Base-by-base conservation (phyloP, 495 filamentous ascomycete genomes). In the Gamarada debralockiae region DNA sequence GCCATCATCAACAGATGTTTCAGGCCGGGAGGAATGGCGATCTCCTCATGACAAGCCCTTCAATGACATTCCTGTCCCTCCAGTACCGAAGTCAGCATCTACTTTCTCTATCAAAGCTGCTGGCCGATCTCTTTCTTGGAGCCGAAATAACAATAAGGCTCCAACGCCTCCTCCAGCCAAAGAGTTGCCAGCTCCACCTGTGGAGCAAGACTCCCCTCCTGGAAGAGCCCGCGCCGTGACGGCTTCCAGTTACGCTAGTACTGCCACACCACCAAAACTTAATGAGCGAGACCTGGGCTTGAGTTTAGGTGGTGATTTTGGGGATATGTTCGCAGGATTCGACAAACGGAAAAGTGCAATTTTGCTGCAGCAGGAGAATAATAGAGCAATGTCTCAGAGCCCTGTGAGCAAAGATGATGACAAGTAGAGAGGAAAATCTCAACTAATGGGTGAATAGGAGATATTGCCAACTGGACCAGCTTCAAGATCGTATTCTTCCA, bases 61-160 rank as follows among this genome's bases (percentile, higher is more conserved):
- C 14, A 66, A 70, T 38, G 79, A 86, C 39, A 74, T 80, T 42
- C 81, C 83, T 13, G 66, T 76, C 20, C 84, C 84, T 17, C 76
- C 77, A 21, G 60, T 76, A 10, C 78, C 79, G 1, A 80, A 77
- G 42, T 72, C 77, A 42, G 63, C 65, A 15, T 67, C 66, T 51
- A 74, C 55, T 13, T 79, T 57, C 53, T 81, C 85, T 14, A 65
- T 90, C 18, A 82, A 80, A 54, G 75, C 83, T 23, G 86, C 85
- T 42, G 83, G 85, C 20, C 76, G 87, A 40, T 85, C 87, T 0
- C 86, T 91, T 53, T 92, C 87, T 0, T 90, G 89, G 61, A 86
- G 80, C n/a, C 73, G 73, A 43, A 80, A 78, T 51, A 76, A 70
- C 37, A 52, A 70, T 33, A 74, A 73, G 44, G 59, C 66, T 0